Base-by-base conservation (phyloP, 2,329 filamentous ascomycete species). In the Epichloe bromicola region DNA sequence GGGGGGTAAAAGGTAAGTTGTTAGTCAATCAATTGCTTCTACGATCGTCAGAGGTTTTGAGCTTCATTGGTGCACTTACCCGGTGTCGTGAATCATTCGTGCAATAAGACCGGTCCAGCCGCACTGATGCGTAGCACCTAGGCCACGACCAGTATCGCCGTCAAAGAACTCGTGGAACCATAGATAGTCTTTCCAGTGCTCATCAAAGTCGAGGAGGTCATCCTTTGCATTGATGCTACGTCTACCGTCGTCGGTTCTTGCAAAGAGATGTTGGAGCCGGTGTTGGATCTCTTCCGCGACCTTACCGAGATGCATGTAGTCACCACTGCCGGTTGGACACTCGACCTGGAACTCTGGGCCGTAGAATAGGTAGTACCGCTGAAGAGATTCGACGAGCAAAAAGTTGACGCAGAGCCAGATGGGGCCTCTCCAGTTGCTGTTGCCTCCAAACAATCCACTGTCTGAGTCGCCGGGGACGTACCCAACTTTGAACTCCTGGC, bases 141-240 rank as follows among this genome's bases (percentile, higher is more conserved):
- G 77, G 15, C 93, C 91, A 58, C 89, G 85, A 14, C 91, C 91
- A 48, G 76, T 83, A 65, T 97, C 90, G 39, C 89, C 91, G 63
- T 97, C 91, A 64, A 97, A 97, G 74, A 94, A 97, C 66, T 97
- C 91, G 64, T 95, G 86, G 75, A 95, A 97, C 87, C 88, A 96
- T 60, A 97, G 74, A 46, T 67, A 62, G 49, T 70, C 90, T 66
- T 85, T 91, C 91, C 91, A 97, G 67, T 95, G 75, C 23, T 87
- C 83, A 63, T 97, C 89, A 62, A 86, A 95, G 69, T 97, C 89
- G 34, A 96, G 81, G 57, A 84, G 78, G 59, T 96, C 84, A 58
- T 86, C 88, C 17, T 87, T 85, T 51, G 79, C 83, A 61, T 97
- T 94, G 73, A 95, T 86, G 56, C 89, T 91, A 56, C 93, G 84